Percentiles rank a stretch among this genome's conserved stretches.
Evolutionary conservation across 768 basidiomycete genomes (phyloP).

Genomic region (Macrocybe gigantea): DNA sequence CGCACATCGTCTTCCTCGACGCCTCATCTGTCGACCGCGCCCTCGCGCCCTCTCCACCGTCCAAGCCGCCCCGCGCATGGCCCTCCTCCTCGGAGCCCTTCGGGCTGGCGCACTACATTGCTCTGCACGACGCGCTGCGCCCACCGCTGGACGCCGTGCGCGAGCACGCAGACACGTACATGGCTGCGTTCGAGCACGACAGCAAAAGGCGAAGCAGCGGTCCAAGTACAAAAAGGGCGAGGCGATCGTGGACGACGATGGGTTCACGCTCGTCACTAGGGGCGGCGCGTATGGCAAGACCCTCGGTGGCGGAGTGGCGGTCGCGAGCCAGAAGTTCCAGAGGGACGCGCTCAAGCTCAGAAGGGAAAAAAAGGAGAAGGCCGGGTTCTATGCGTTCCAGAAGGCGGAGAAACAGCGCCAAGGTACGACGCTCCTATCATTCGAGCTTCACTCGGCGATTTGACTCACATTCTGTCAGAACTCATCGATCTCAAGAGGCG

Average conservation of each 20-base stretch:
- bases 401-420: constrained; percentile 83
- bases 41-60: constrained; percentile 34
- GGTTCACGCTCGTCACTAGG: constrained; percentile 91
- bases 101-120: constrained; percentile 69
- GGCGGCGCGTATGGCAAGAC: constrained; percentile 89
- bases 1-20: constrained; percentile 71
- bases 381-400: constrained; percentile 86
- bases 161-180: constrained; percentile 74
- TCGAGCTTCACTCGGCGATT: constrained; percentile 4
- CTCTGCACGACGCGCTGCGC: constrained; percentile 59
- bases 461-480: constrained; percentile 33
- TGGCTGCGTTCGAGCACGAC: constrained; percentile 75
- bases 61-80: constrained; percentile 55
- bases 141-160: constrained; percentile 72
- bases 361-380: constrained; percentile 63
- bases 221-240: constrained; percentile 76
- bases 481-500: constrained; percentile 69
- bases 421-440: constrained; percentile 36
- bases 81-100: constrained; percentile 50
- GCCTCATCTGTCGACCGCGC: constrained; percentile 64
- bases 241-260: constrained; percentile 89
- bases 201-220: constrained; percentile 53
- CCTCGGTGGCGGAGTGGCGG: constrained; percentile 70
- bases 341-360: constrained; percentile 46
- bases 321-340: constrained; percentile 63